These are phyloP conservation scores for Leccinum pellstonianum DNA, from an alignment of 768 basidiomycete genomes.

Conservation along the genomic window DNA sequence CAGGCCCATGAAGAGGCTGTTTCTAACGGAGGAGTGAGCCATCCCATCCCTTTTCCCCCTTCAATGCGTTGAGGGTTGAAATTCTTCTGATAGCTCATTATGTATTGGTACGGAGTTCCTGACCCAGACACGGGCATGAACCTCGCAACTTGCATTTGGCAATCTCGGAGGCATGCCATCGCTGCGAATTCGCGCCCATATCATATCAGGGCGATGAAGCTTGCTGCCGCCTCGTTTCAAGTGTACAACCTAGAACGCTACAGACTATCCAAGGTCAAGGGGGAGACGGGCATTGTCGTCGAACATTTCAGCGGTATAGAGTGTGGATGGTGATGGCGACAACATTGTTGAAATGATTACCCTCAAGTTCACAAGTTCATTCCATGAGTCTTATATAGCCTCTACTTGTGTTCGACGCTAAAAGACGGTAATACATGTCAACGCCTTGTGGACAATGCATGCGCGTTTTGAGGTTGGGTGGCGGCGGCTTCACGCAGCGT, in stretches of 20 bases:
- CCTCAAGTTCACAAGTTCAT: no score
- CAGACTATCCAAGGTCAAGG: slow-evolving; percentile 63
- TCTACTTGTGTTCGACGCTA: no score
- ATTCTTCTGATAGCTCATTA: slow-evolving; percentile 53
- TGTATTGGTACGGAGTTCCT: slow-evolving; percentile 95
- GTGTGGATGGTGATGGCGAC: slow-evolving; percentile 59
- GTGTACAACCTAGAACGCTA: slow-evolving; percentile 77
- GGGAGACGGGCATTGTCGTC: slow-evolving; percentile 55
- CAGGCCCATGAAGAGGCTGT: slow-evolving; percentile 93
- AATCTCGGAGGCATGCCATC: slow-evolving; percentile 79
- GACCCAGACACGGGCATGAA: slow-evolving; percentile 75
- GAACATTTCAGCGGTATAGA: slow-evolving; percentile 61
- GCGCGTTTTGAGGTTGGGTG: no score
- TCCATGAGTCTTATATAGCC: no score
- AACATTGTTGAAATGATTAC: no score
- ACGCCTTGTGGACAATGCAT: no score
- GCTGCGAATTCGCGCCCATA: slow-evolving; percentile 77
- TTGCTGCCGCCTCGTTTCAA: slow-evolving; percentile 77
- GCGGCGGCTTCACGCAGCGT: no score
- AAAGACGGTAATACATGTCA: no score
- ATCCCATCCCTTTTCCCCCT: not conserved
- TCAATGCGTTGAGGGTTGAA: slow-evolving; percentile 2
- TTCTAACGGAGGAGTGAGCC: slow-evolving; percentile 74
- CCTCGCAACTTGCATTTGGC: slow-evolving; percentile 96
- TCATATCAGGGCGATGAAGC: slow-evolving; percentile 79